A percentile compares a stretch with the other conserved stretches of the same genome.
phyloP scores from a whole-genome alignment of 75 land plant genomes.

The Cryptomeria japonica region DNA sequence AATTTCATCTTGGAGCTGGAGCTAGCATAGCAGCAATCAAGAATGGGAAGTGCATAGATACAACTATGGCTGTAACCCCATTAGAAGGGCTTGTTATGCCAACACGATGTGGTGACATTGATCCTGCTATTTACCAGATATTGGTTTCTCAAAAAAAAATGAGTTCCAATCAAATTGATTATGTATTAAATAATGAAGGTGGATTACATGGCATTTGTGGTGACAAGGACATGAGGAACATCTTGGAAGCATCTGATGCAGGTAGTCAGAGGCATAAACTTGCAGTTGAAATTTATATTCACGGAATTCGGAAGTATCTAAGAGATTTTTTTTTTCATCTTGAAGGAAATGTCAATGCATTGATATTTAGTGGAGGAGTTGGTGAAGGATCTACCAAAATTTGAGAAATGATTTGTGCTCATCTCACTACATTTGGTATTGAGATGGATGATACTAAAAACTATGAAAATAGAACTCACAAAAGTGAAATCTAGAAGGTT shows the following conservation, averaged over 20 bases:
- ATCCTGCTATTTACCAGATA: constrained; percentile 37
- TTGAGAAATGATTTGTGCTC: constrained; percentile 29
- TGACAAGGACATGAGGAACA: constrained; percentile 39
- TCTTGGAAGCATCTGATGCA: constrained; percentile 29
- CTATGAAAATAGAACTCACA: constrained; percentile 16
- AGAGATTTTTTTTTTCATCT: constrained; percentile 42
- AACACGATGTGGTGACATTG: constrained; percentile 43
- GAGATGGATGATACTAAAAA: constrained; percentile 22
- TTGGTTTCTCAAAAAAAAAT: constrained; percentile 27
- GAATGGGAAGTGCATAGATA: constrained; percentile 34
- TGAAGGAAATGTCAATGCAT: constrained; percentile 41
- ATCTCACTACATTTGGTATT: constrained; percentile 30
- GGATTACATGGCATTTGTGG: constrained; percentile 45
- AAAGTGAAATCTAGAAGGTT: constrained; percentile 30
- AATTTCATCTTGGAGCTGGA: constrained; percentile 50
- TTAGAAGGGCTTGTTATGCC: constrained; percentile 50
- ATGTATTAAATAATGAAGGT: constrained; percentile 43
- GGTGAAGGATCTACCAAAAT: constrained; percentile 37
- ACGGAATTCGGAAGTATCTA: constrained; percentile 35
- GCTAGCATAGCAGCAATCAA: constrained; percentile 53
- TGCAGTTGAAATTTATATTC: constrained; percentile 33
- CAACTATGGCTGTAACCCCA: constrained; percentile 49
- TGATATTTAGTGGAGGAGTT: constrained; percentile 45
- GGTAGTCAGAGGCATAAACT: constrained; percentile 39
- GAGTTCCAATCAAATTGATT: constrained; percentile 16